Conservation (phyloP, 352 stramenopile species). For the Globisporangium paddicum region DNA sequence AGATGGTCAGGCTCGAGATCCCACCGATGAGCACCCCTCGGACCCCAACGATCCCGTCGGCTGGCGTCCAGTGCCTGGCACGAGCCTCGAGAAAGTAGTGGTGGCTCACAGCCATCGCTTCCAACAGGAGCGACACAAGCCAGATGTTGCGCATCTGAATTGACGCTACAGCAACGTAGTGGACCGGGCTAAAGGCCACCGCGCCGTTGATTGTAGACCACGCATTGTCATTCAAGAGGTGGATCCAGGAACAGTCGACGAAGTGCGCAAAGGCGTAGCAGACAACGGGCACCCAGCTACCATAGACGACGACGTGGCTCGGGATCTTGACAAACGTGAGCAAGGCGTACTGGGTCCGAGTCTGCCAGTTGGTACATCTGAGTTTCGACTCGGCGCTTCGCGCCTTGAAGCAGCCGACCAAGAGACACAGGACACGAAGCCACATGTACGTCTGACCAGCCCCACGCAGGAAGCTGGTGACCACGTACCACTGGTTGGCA, state of each 20-base stretch:
- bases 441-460: slow-evolving; percentile 39
- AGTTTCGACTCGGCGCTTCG: slow-evolving; percentile 15
- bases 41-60: slow-evolving; percentile 17
- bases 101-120: slow-evolving; percentile 8
- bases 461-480: slow-evolving; percentile 27
- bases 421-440: slow-evolving; percentile 28
- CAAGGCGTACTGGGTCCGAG: background rate
- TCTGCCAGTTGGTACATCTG: background rate
- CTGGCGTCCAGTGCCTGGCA: slow-evolving; percentile 5
- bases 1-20: slow-evolving; percentile 22
- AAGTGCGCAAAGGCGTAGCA: slow-evolving; percentile 13
- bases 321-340: slow-evolving; percentile 15
- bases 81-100: slow-evolving; percentile 6
- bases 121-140: slow-evolving; percentile 24
- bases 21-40: slow-evolving; percentile 17
- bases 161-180: slow-evolving; percentile 17
- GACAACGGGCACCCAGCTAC: slow-evolving; percentile 15
- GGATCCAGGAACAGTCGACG: slow-evolving; percentile 13
- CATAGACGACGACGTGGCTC: slow-evolving; percentile 18
- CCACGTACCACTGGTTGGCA: slow-evolving; percentile 24
- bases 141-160: slow-evolving; percentile 41
- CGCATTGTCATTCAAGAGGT: slow-evolving; percentile 18
- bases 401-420: slow-evolving; percentile 16
- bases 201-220: slow-evolving; percentile 21
- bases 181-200: slow-evolving; percentile 15